Evolutionary conservation across 352 stramenopile species (phyloP), one percentile per base, ranked within the genome.

Genomic region (Pythium insidiosum): DNA sequence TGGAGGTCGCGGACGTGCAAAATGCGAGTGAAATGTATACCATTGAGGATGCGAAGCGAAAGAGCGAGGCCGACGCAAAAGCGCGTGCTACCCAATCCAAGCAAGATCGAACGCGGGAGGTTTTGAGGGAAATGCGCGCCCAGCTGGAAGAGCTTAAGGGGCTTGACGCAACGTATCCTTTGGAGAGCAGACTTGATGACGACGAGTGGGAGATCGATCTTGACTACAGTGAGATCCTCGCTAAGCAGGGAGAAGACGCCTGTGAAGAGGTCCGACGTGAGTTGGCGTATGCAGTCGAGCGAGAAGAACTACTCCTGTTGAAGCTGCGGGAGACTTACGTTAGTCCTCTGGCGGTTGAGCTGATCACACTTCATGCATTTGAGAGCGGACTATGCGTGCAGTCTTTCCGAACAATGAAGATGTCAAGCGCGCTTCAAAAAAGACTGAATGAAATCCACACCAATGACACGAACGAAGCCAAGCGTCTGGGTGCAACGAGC

Each of bases 1-100:
- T 83, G 3, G 71, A 91, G 40, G 69, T 73, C 20, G 44, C 68
- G 1, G 87, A 96, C 33, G 55, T 96, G n/a, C 39, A 51, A 10
- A 84, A 89, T 48, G 61, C 73, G 3, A 52, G 57, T 15, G 67
- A 78, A 22, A 79, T 79, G 9, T 97, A 97, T 62, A 96, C 81
- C 31, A 96, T 97, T 45, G 79, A 97, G 58, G 85, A 97, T 16
- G 84, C 80, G 31, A 94, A 95, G 45, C 63, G 92, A 6, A 91
- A 96, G 52, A 92, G 77, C 31, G 88, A 97, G 43, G 81, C 84
- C 4, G 85, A 97, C 43, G 76, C 76, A 4, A 63, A 66, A 10
- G 68, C 60, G 1, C 76, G 59, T 11, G 51, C 65, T 2, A 73
- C 66, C 1, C 52, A 71, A 21, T 89, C 77, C 31, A 96, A 97